Evolutionary conservation across 306 rosid species (phyloP).

Genomic region (peach (Prunus persica)): DNA sequence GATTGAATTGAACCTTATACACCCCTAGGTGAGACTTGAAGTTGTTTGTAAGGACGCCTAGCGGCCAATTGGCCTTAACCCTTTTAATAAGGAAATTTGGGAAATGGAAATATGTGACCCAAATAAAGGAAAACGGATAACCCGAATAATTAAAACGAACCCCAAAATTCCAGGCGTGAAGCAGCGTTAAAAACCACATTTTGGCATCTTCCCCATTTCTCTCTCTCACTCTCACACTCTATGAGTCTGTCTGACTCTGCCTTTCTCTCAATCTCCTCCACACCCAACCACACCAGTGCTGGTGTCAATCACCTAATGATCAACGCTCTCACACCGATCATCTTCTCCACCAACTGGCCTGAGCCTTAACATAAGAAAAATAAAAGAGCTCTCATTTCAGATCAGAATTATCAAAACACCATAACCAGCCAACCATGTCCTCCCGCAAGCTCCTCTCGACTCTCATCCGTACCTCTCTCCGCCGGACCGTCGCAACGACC

Average conservation of each 20-base stretch:
- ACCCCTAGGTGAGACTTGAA: too few species aligned
- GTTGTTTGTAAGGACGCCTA: too few species aligned
- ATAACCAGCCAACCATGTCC: neutral
- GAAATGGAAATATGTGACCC: neutral
- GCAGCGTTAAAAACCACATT: neutral
- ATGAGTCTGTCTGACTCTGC: neutral
- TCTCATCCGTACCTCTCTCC: constrained; percentile 41
- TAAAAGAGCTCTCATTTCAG: neutral
- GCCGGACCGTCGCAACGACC: constrained; percentile 29
- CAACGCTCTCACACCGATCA: neutral
- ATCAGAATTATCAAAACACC: neutral
- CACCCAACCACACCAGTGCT: neutral
- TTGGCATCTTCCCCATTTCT: neutral
- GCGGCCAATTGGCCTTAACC: too few species aligned
- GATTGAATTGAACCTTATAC: too few species aligned
- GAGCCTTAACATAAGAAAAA: neutral
- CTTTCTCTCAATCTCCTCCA: neutral
- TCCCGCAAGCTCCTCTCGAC: constrained; percentile 51
- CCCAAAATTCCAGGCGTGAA: neutral
- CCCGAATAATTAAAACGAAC: neutral
- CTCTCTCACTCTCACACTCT: neutral
- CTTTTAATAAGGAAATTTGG: neutral
- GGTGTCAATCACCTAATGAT: neutral
- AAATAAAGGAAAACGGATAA: neutral
- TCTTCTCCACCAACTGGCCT: neutral